Evolutionary conservation across 306 rosid genomes (phyloP).

Genomic region (Rosa rugosa): DNA sequence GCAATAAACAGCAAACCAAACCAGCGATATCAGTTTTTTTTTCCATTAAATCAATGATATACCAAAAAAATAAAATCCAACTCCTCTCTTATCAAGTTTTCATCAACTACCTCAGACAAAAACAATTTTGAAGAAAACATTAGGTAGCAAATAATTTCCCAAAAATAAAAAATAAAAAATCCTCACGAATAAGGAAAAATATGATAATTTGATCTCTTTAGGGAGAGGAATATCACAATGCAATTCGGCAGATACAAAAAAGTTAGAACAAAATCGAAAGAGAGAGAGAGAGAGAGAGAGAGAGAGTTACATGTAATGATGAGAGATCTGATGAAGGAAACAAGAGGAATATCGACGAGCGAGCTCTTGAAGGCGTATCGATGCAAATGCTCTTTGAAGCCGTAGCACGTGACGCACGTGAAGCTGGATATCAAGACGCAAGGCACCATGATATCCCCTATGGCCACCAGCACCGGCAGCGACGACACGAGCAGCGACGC

Average conservation of each 20-base stretch:
- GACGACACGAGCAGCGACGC: conserved; percentile 80
- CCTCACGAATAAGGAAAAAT: not conserved
- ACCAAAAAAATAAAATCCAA: not conserved
- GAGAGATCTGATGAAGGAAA: conserved; percentile 81
- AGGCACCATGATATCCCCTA: conserved; percentile 67
- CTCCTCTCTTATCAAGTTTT: not conserved
- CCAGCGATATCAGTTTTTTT: not conserved
- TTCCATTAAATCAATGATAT: not conserved
- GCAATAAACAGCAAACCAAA: not conserved
- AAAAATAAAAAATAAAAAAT: no score
- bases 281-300: no score
- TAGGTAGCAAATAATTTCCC: not conserved
- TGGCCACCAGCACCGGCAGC: conserved; percentile 78
- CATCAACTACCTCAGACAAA: not conserved
- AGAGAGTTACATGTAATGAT: conserved; percentile 45
- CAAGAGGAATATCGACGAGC: conserved; percentile 83
- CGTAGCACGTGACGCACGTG: conserved; percentile 72
- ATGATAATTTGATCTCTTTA: not conserved
- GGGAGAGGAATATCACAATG: not conserved
- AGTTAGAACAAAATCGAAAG: not conserved
- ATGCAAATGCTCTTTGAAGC: conserved; percentile 60
- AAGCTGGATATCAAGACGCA: conserved; percentile 75
- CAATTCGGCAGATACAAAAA: not conserved
- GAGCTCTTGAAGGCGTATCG: conserved; percentile 94
- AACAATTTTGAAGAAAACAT: not conserved